These are phyloP conservation scores for Cladosporium sp. DNA, from an alignment of 2,329 filamentous ascomycete genomes.

Conservation along the genomic window DNA sequence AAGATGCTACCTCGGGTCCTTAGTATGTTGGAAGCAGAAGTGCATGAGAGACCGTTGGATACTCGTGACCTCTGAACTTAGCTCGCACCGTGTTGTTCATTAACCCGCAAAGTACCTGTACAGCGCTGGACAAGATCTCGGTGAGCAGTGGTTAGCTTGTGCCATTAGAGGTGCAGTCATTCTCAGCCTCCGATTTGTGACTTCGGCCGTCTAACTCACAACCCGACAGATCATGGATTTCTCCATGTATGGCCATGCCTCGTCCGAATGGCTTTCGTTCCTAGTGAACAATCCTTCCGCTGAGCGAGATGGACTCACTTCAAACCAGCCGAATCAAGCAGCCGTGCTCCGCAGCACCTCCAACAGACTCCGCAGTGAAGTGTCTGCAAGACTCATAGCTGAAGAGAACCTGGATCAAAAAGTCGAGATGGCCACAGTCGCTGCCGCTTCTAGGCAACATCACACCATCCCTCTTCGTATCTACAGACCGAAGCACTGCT, in stretches of 20 bases:
- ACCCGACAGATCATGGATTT: neutral
- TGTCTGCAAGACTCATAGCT: neutral
- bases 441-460: neutral
- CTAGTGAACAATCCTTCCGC: neutral
- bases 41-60: too few species aligned
- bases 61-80: too few species aligned
- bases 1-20: too few species aligned
- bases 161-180: neutral
- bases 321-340: neutral
- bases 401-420: neutral
- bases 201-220: too few species aligned
- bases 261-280: neutral
- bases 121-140: neutral
- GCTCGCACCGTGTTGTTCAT: too few species aligned
- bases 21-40: too few species aligned
- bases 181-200: too few species aligned
- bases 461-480: neutral
- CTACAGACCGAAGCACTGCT: neutral
- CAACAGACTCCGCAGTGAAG: neutral
- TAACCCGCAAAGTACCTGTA: neutral
- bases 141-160: neutral
- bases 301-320: neutral
- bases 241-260: neutral
- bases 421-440: neutral
- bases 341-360: neutral